These are phyloP conservation scores for Trichoderma koningii DNA, from an alignment of 2,329 filamentous ascomycete species.

Conservation along the genomic window DNA sequence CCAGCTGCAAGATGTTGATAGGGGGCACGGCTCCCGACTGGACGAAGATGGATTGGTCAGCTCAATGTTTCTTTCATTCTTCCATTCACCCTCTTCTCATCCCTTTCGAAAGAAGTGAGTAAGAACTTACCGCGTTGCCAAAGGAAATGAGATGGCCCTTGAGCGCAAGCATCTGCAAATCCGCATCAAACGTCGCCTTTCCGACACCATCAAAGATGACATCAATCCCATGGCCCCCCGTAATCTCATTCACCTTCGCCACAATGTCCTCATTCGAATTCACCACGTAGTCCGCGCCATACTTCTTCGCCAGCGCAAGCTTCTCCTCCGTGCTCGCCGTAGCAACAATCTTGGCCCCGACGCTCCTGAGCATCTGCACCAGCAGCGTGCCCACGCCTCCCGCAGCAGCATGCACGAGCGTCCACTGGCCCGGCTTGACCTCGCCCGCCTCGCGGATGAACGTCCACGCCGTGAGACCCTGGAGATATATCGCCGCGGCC, in stretches of 20 bases:
- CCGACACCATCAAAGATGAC: slow-evolving; percentile 87
- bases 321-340: slow-evolving; percentile 77
- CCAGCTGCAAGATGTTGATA: slow-evolving; percentile 57
- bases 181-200: slow-evolving; percentile 78
- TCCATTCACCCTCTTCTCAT: not conserved
- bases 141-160: slow-evolving; percentile 80
- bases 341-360: slow-evolving; percentile 78
- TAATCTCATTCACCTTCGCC: slow-evolving; percentile 66
- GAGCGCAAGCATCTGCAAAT: slow-evolving; percentile 69
- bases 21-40: slow-evolving; percentile 74
- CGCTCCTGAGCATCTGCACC: slow-evolving; percentile 69
- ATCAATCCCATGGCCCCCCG: slow-evolving; percentile 69
- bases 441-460: slow-evolving; percentile 75
- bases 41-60: not conserved
- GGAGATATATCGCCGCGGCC: slow-evolving; percentile 71
- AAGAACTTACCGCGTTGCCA: slow-evolving; percentile 68
- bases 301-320: slow-evolving; percentile 65
- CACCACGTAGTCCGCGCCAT: slow-evolving; percentile 72
- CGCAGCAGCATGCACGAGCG: slow-evolving; percentile 82
- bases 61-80: not conserved
- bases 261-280: slow-evolving; percentile 66
- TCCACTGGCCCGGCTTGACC: slow-evolving; percentile 76
- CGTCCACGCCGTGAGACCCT: slow-evolving; percentile 80
- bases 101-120: not conserved
- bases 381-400: slow-evolving; percentile 79